Evolutionary conservation across 306 rosid genomes (phyloP).

Genomic region (Casuarina glauca): DNA sequence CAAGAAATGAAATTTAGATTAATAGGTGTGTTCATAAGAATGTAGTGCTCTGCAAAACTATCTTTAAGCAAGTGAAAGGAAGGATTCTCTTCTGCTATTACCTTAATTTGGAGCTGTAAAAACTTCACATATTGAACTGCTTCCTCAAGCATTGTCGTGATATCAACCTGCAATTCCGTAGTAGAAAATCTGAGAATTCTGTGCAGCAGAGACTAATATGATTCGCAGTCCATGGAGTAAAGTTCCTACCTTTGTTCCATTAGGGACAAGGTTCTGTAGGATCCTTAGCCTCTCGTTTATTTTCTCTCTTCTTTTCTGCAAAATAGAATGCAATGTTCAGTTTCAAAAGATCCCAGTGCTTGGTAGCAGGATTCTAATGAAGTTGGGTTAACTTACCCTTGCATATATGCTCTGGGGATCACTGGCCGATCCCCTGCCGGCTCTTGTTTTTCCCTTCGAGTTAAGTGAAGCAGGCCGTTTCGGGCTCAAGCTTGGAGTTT

Average conservation of each 20-base stretch:
- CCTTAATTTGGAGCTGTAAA: slow-evolving; percentile 91
- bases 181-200: slow-evolving; percentile 18
- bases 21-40: background rate
- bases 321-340: slow-evolving; percentile 16
- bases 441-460: slow-evolving; percentile 52
- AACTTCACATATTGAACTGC: slow-evolving; percentile 90
- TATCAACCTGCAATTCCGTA: slow-evolving; percentile 68
- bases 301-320: slow-evolving; percentile 95
- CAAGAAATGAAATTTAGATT: slow-evolving; percentile 13
- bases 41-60: background rate
- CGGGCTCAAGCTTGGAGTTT: slow-evolving; percentile 37
- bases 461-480: slow-evolving; percentile 28
- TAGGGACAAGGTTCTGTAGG: slow-evolving; percentile 81
- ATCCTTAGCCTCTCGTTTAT: slow-evolving; percentile 81
- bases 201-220: background rate
- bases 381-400: slow-evolving; percentile 49
- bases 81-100: slow-evolving; percentile 26
- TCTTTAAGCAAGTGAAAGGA: background rate
- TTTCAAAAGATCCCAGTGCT: slow-evolving; percentile 5
- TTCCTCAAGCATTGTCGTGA: slow-evolving; percentile 99
- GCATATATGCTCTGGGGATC: slow-evolving; percentile 88
- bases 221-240: background rate
- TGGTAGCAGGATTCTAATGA: background rate
- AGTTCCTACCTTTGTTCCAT: slow-evolving; percentile 75
- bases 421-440: slow-evolving; percentile 62